Base-by-base conservation (phyloP, 192 early-diverging fungal species). In the Umbelopsis isabellina region DNA sequence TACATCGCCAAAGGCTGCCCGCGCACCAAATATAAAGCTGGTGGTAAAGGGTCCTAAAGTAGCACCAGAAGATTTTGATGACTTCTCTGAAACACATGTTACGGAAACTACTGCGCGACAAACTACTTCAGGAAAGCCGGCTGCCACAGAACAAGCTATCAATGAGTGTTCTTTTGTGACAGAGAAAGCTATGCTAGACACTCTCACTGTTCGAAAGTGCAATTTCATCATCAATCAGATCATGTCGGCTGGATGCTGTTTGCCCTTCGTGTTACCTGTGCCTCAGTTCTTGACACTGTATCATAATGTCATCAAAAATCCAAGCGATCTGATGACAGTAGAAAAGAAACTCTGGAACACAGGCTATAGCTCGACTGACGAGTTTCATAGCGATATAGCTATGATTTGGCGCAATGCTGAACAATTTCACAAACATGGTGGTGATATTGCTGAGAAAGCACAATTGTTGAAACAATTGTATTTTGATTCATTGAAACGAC, bases 291-390 rank as follows among this genome's bases (percentile, higher is more conserved):
- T 79, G 1, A 48, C 81, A 11, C 72, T 79, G 13, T 88, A 88
- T 66, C 80, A 85, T 13, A 69, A 72, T 6, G 66, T 81, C 25
- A 83, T 88, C 51, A 77, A 76, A 35, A 68, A 81, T 15, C 79
- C 84, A 11, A 88, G 86, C 83, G 86, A 88, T 64, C 37, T 88
- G 45, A 76, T 66, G 8, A 85, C 85, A 0, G 79, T 83, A 21
- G 86, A 88, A 45, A 69, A 75, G 10, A 88, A 80, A 67, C 71
- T 88, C 3, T 88, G 84, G 83, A 76, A 75, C 6, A 77, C 79
- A 18, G 67, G 71, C 30, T 86, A 84, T 48, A 68, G 69, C 4
- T 72, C 49, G 15, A 67, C 84, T 21, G 68, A 74, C 6, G 75
- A 83, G 11, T 83, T 86, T 74, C 80, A 86, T 67, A 71, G 76